phyloP scores from a whole-genome alignment of 2,329 filamentous ascomycete genomes.

The Pseudogymnoascus sp. region DNA sequence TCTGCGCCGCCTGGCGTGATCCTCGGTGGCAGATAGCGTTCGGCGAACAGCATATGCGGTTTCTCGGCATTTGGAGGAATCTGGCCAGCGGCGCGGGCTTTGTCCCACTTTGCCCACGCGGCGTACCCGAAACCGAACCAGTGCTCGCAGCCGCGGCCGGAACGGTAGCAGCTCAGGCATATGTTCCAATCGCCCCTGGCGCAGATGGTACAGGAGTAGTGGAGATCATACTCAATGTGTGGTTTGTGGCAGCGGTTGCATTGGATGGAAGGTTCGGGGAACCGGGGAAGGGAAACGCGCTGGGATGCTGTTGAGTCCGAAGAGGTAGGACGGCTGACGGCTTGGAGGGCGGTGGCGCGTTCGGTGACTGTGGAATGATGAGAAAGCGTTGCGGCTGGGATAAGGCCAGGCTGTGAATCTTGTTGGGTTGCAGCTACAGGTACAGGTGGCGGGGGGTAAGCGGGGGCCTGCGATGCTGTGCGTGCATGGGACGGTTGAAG shows the following conservation, averaged over 20 bases:
- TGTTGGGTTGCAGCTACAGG: constrained; percentile 25
- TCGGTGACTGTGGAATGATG: constrained; percentile 19
- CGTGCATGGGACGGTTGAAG: background rate
- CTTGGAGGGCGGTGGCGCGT: constrained; percentile 24
- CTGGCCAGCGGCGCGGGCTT: constrained; percentile 31
- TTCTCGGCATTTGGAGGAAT: constrained; percentile 32
- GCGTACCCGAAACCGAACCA: constrained; percentile 83
- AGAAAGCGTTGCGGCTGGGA: background rate
- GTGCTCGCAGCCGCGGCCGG: constrained; percentile 68
- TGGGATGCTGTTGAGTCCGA: constrained; percentile 26
- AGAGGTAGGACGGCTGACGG: constrained; percentile 26
- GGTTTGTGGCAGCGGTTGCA: constrained; percentile 64
- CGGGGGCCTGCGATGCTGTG: background rate
- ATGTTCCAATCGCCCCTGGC: constrained; percentile 66
- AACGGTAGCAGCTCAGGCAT: constrained; percentile 73
- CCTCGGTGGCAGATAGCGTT: constrained; percentile 48
- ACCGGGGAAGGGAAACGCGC: constrained; percentile 37
- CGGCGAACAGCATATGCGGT: constrained; percentile 53
- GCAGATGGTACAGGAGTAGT: constrained; percentile 75
- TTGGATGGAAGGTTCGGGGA: constrained; percentile 62
- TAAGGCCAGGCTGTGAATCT: constrained; percentile 18
- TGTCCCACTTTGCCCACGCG: constrained; percentile 62
- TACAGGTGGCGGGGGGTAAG: constrained; percentile 5
- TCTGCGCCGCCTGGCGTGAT: constrained; percentile 45
- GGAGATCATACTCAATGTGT: constrained; percentile 77